Evolutionary conservation across 148 eudicot genomes (phyloP).

Genomic region (Salicornia ramosissima): DNA sequence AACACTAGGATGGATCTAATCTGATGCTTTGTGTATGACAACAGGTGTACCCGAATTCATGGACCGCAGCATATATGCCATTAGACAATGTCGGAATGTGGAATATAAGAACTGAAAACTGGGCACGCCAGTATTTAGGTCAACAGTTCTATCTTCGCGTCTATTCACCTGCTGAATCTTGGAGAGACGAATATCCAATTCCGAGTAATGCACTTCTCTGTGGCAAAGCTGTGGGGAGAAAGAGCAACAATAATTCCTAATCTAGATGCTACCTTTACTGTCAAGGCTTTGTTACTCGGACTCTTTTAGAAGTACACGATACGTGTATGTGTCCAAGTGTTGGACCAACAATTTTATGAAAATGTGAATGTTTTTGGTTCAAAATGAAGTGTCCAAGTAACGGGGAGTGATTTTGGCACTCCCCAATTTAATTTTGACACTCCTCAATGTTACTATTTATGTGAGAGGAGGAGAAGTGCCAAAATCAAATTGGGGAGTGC

Average conservation of each 20-base stretch:
- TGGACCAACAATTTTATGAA: no score
- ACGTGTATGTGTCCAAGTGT: no score
- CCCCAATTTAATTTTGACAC: no score
- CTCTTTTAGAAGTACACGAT: no score
- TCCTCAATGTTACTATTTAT: no score
- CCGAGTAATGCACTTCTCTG: constrained; percentile 58
- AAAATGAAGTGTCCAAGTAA: no score
- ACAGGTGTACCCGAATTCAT: constrained; percentile 56
- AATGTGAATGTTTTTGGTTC: no score
- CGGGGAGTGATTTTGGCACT: no score
- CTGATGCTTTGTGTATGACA: not conserved
- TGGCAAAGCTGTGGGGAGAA: constrained; percentile 46
- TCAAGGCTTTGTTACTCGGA: no score
- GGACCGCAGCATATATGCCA: constrained; percentile 63
- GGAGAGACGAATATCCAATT: constrained; percentile 59
- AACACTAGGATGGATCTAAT: not conserved
- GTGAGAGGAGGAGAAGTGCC: no score
- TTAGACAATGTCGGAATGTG: constrained; percentile 75
- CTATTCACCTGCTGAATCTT: constrained; percentile 43
- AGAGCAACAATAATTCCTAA: not conserved
- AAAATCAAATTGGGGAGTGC: no score
- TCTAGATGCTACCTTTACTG: not conserved
- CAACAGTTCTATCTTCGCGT: constrained; percentile 67
- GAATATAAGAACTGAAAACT: constrained; percentile 57
- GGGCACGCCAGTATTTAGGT: constrained; percentile 62